Base-by-base conservation (phyloP, 2,329 filamentous ascomycete genomes). In the Ilyonectria mors-panacis region DNA sequence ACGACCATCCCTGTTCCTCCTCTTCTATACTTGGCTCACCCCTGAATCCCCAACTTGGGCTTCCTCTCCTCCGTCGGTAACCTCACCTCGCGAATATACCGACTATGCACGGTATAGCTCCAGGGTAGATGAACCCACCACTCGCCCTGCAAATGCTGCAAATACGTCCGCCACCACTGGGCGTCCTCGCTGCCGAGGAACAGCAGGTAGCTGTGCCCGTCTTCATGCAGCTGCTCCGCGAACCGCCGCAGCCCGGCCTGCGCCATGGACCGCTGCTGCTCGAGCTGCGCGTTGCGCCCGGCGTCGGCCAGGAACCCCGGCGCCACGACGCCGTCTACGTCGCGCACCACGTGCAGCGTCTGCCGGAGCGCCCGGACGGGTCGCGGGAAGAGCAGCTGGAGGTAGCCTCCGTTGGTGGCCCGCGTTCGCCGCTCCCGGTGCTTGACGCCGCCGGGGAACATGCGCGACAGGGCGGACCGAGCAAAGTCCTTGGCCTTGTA, bases 1-100 rank as follows among this genome's bases (percentile, higher is more conserved):
- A n/a, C n/a, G n/a, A 17, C 17, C 39, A 19, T 13, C 3, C 12
- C 28, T 33, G 2, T n/a, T 51, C 48, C 17, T 33, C 10, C 30
- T 51, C 47, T 15, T 28, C n/a, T 33, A 21, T 23, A 92, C 88
- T 10, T 84, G 9, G 13, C 37, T 51, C 45, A 63, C 21, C 54
- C 54, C 33, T 58, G 45, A 23, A 58, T 44, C n/a, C 35, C 51
- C 44, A 63, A 23, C 35, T 53, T 23, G n/a, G 23, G 37, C 35
- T 63, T 63, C 35, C 37, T 53, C 15, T 35, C 51, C 50, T 55
- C 44, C 28, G 39, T 69, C 17, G 42, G 30, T 13, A 60, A 19
- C 42, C 44, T 50, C 57, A 65, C 37, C n/a, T 61, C 44, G 30
- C 57, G 19, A 4, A 39, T 37, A 37, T 56, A 63, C 9, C 51